Conservation (phyloP, 164 flowering plant species). For the Annona squamosa region DNA sequence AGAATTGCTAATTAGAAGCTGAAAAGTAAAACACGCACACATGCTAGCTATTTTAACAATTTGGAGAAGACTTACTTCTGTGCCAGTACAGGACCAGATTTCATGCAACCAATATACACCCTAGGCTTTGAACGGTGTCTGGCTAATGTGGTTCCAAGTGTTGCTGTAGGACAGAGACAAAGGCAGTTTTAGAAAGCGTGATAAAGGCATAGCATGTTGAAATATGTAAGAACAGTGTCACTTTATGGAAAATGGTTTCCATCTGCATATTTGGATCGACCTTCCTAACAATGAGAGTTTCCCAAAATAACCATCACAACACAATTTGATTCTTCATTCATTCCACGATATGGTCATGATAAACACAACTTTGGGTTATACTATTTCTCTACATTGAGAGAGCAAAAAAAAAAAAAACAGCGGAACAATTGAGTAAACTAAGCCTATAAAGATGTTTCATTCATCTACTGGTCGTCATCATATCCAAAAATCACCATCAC, state of each 20-base stretch:
- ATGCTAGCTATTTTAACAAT: background rate
- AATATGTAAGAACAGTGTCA: background rate
- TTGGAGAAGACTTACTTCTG: conserved; percentile 55
- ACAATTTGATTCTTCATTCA: background rate
- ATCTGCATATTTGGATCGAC: background rate
- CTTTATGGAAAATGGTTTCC: background rate
- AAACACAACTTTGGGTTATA: too few relatives aligned
- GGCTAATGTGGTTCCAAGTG: conserved; percentile 72
- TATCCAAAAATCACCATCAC: background rate
- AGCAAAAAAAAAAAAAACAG: too few relatives aligned
- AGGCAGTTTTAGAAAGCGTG: conserved; percentile 8
- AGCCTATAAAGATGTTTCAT: too few relatives aligned
- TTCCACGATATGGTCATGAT: background rate
- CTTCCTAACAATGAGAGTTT: background rate
- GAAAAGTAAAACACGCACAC: background rate
- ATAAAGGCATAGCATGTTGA: conserved; percentile 4
- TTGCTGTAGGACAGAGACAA: conserved; percentile 41
- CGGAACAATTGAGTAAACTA: too few relatives aligned
- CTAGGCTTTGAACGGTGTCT: conserved; percentile 67
- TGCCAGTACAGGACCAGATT: conserved; percentile 94
- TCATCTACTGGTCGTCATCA: too few relatives aligned
- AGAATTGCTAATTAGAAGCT: conserved; percentile 5
- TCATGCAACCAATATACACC: conserved; percentile 95
- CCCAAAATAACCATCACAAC: background rate
- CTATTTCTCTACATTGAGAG: too few relatives aligned